A percentile compares a stretch with the other conserved stretches of the same genome.
These are phyloP conservation scores for Cladosporium sp. DNA, from an alignment of 2,329 filamentous ascomycete species.

Conservation along the genomic window DNA sequence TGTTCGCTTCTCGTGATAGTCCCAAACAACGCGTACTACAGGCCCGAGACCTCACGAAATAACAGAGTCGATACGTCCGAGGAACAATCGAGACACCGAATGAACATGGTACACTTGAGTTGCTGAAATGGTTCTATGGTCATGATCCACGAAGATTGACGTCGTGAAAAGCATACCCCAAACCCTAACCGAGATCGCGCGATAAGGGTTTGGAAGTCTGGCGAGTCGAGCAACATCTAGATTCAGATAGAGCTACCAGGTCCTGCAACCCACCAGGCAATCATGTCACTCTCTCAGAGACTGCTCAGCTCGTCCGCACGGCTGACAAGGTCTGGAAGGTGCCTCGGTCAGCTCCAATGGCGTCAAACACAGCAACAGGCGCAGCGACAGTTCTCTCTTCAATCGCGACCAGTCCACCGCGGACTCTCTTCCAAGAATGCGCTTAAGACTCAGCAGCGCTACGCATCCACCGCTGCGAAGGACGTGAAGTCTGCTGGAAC, in stretches of 20 bases:
- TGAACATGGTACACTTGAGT: not conserved
- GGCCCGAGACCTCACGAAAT: not conserved
- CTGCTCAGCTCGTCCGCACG: conserved; percentile 27
- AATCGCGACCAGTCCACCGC: conserved; percentile 21
- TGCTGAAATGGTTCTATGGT: not conserved
- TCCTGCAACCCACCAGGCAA: conserved; percentile 17
- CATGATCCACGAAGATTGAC: not conserved
- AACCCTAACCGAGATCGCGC: not conserved
- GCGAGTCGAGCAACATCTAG: conserved; percentile 7
- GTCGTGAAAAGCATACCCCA: not conserved
- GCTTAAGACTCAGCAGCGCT: conserved; percentile 23
- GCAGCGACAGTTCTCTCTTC: conserved; percentile 29
- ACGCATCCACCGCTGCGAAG: conserved; percentile 30
- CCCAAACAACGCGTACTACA: not conserved
- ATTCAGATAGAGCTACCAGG: not conserved
- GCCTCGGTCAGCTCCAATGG: conserved; percentile 30
- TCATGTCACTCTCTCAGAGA: conserved; percentile 29
- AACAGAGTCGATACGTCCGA: not conserved
- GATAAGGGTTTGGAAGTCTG: not conserved
- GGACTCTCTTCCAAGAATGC: conserved; percentile 19
- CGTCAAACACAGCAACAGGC: conserved; percentile 30
- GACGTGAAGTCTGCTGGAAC: conserved; percentile 45
- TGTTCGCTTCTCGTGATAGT: not conserved
- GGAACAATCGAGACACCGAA: not conserved
- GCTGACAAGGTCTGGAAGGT: conserved; percentile 24